Conservation (phyloP, 2,329 filamentous ascomycete genomes). For the Fusarium torulosum region DNA sequence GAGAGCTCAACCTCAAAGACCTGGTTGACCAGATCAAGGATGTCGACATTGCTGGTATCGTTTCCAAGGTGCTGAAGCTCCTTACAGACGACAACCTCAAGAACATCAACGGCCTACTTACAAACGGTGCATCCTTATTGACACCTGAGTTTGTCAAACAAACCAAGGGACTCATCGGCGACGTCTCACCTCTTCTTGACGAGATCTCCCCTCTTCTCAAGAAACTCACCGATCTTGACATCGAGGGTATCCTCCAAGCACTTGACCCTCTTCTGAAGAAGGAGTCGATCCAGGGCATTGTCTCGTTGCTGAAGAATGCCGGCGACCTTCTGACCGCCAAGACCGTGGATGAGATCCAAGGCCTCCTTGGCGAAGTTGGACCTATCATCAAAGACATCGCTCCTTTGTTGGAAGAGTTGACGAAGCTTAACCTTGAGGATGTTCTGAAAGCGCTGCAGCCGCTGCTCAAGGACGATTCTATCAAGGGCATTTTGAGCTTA, state of each 20-base stretch:
- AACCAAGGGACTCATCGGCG: conserved; percentile 42
- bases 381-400: conserved; percentile 46
- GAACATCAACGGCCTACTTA: conserved; percentile 52
- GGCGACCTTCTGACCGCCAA: conserved; percentile 41
- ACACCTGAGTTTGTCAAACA: conserved; percentile 45
- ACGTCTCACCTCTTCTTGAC: conserved; percentile 51
- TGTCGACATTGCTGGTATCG: conserved; percentile 50
- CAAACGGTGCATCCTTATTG: conserved; percentile 55
- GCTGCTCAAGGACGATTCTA: conserved; percentile 47
- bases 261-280: conserved; percentile 48
- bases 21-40: conserved; percentile 51
- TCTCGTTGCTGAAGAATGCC: conserved; percentile 45
- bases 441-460: conserved; percentile 52
- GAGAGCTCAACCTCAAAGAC: conserved; percentile 52
- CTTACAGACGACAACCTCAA: conserved; percentile 51
- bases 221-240: conserved; percentile 50
- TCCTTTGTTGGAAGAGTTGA: conserved; percentile 43
- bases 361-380: conserved; percentile 53
- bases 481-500: conserved; percentile 44
- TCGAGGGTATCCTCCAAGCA: conserved; percentile 50
- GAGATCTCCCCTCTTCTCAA: conserved; percentile 51
- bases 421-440: conserved; percentile 53
- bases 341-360: conserved; percentile 47
- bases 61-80: conserved; percentile 50
- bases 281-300: conserved; percentile 46